phyloP scores from a whole-genome alignment of 1,284 basidiomycete species.

The Cryptococcus sp. region DNA sequence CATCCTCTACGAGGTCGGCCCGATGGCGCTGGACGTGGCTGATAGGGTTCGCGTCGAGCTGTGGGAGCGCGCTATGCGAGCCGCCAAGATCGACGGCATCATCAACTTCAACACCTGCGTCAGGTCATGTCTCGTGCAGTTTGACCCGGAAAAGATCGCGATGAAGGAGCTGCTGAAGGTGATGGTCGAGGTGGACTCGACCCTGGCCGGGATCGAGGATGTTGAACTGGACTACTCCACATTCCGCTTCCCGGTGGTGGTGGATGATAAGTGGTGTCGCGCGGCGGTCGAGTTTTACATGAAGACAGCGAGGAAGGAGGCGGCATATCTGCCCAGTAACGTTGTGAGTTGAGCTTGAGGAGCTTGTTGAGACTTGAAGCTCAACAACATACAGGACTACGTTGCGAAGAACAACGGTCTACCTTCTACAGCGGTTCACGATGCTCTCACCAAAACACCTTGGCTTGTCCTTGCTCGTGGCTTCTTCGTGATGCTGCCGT shows the following conservation, averaged over 20 bases:
- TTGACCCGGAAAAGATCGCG: conserved; percentile 1
- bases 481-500: conserved; percentile 26
- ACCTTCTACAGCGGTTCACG: conserved; percentile 13
- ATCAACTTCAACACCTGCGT: background rate
- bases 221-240: background rate
- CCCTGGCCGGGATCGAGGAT: background rate
- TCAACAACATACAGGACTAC: conserved; percentile 51
- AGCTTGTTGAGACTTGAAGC: too few species aligned
- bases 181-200: background rate
- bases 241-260: background rate
- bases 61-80: background rate
- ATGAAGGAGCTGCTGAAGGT: background rate
- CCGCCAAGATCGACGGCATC: background rate
- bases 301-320: conserved; percentile 35
- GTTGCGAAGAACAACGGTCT: conserved; percentile 58
- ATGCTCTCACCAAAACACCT: conserved; percentile 15
- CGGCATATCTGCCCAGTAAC: conserved; percentile 66
- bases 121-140: background rate
- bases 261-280: conserved; percentile 1
- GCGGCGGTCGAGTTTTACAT: conserved; percentile 1
- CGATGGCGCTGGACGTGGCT: conserved; percentile 1
- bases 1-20: background rate
- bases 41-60: background rate
- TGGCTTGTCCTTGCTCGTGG: conserved; percentile 24
- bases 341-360: conserved; percentile 30